phyloP scores from a whole-genome alignment of 805 yeast genomes.

The Metschnikowia reukaufii region DNA sequence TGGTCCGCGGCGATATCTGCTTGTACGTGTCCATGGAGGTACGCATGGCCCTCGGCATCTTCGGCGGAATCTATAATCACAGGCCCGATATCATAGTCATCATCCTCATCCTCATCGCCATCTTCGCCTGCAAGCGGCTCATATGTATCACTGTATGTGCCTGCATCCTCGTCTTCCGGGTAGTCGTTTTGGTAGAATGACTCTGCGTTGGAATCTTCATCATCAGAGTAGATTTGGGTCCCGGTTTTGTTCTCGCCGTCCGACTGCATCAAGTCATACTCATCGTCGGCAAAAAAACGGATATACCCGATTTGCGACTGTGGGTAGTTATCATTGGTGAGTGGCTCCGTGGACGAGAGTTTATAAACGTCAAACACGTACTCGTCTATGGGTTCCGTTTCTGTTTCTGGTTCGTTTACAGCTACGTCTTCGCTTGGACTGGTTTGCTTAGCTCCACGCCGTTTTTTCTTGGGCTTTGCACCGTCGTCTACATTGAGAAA shows the following conservation, averaged over 20 bases:
- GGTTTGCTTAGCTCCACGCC: conserved; percentile 5
- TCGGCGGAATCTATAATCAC: conserved; percentile 16
- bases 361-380: conserved; percentile 89
- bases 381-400: conserved; percentile 34
- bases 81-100: conserved; percentile 17
- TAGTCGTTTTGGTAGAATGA: conserved; percentile 89
- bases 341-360: conserved; percentile 28
- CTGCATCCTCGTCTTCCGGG: conserved; percentile 88
- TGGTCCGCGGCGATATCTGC: conserved; percentile 18
- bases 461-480: conserved; percentile 14
- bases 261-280: conserved; percentile 36
- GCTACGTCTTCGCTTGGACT: too few species aligned
- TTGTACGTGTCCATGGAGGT: conserved; percentile 22
- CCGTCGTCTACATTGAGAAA: conserved; percentile 42
- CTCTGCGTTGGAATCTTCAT: conserved; percentile 89
- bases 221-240: conserved; percentile 49
- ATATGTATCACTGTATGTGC: conserved; percentile 19
- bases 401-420: neutral
- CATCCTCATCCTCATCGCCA: conserved; percentile 20
- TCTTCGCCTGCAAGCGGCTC: conserved; percentile 4
- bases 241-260: conserved; percentile 39
- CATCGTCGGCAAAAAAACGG: conserved; percentile 56
- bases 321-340: conserved; percentile 49
- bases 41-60: conserved; percentile 16
- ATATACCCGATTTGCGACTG: conserved; percentile 53